Percentiles rank a stretch among this genome's conserved stretches.
Evolutionary conservation across 73 alveolate species (phyloP).

Genomic region (Durusdinium trenchii): DNA sequence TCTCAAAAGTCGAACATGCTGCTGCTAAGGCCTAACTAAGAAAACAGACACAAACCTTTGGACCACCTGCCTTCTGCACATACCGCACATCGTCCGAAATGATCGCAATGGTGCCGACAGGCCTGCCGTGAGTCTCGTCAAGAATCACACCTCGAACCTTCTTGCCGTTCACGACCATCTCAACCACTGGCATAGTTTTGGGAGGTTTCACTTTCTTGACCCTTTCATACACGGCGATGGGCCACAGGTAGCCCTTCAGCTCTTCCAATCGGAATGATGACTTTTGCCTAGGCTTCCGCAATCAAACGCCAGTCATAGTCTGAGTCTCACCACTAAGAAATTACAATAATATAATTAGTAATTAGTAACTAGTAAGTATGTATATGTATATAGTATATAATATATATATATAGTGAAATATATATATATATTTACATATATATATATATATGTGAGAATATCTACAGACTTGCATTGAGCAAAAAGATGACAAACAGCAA

Average conservation of each 20-base stretch:
- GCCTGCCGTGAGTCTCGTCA: constrained; percentile 18
- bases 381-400: too few relatives aligned
- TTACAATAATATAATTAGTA: too few relatives aligned
- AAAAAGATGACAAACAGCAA: too few relatives aligned
- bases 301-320: too few relatives aligned
- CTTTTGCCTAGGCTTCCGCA: neutral
- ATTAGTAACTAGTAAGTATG: neutral
- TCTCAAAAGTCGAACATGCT: too few relatives aligned
- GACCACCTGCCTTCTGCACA: neutral
- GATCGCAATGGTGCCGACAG: constrained; percentile 2
- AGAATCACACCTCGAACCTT: neutral
- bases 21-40: too few relatives aligned
- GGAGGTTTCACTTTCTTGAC: neutral
- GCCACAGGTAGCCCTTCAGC: neutral
- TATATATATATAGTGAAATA: neutral
- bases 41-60: too few relatives aligned
- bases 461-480: neutral
- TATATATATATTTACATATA: neutral
- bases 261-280: neutral
- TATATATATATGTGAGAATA: neutral
- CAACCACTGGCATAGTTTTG: neutral
- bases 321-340: too few relatives aligned
- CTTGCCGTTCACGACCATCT: neutral
- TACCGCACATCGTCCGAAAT: neutral
- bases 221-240: neutral